Percentiles rank a stretch among this genome's conserved stretches.
phyloP scores from a whole-genome alignment of 352 stramenopile genomes.

The Aphanomyces stellatus region DNA sequence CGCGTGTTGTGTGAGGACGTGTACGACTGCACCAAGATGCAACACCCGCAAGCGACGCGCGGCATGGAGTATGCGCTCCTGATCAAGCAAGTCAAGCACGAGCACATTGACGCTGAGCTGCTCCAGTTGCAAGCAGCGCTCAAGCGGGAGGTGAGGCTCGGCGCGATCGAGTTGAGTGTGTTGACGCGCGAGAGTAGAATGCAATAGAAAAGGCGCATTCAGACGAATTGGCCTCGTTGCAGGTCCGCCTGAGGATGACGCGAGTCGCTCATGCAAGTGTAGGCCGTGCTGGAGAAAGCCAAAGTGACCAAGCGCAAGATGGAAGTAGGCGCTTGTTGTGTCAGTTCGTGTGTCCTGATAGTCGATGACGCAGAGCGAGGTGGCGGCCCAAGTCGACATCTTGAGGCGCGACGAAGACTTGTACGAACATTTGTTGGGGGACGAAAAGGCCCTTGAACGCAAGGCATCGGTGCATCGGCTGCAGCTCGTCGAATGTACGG shows the following conservation, averaged over 20 bases:
- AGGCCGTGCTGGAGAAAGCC: not conserved
- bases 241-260: not conserved
- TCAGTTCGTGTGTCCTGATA: not conserved
- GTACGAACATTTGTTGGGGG: constrained; percentile 13
- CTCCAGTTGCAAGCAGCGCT: not conserved
- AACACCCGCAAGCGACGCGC: not conserved
- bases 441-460: constrained; percentile 4
- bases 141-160: not conserved
- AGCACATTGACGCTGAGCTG: not conserved
- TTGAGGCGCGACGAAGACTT: not conserved
- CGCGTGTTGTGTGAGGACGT: not conserved
- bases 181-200: no score
- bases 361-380: not conserved
- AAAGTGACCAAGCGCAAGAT: constrained; percentile 1
- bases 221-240: not conserved
- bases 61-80: constrained; percentile 8
- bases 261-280: not conserved
- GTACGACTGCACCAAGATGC: not conserved
- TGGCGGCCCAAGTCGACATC: not conserved
- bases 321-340: not conserved
- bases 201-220: not conserved
- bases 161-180: not conserved
- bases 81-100: constrained; percentile 3
- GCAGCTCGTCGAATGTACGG: not conserved
- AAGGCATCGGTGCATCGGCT: not conserved